Base-by-base conservation (phyloP, 345 rosid species). In the Aquilaria yunnanensis region DNA sequence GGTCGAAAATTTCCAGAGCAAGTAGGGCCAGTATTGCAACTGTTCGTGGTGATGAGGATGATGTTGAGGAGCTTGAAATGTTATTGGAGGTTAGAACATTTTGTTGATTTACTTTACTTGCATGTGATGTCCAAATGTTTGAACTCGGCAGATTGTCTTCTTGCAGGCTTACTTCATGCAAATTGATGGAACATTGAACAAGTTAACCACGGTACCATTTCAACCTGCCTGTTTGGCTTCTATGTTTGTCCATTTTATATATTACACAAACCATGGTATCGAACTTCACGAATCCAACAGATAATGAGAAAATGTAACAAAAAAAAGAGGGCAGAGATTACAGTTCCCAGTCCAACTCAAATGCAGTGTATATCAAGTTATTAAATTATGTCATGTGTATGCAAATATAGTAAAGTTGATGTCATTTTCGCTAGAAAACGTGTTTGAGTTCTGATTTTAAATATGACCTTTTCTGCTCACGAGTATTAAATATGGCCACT, bases 31-130 rank as follows among this genome's bases (percentile, higher is more conserved):
- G 97, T 74, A 47, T 88, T 70, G 85, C 79, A 49, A 94, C 99
- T 12, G 72, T 74, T 63, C 99, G 78, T 59, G 96, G 88, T 14
- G 97, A 94, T 23, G 97, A 94, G 76, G 84, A 90, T 74, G 97
- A 94, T 72, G 99, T 94, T 56, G 97, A 94, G 78, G 99, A 86
- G 81, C 95, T 94, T 74, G 99, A 94, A 80, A 94, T 94, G 99
- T 78, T 94, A 60, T 83, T 94, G 23, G 99, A 94, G 97, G 99
- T 92, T 71, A 33, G 34, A 29, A 11, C 7, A 16, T 31, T 9
- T 5, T 1, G 7, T 37, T 23, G 34, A 13, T 65, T 49, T 57
- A 43, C 62, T 68, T 56, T 30, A 43, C 60, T 34, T 58, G 34
- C 63, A 9, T 55, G 5, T 63, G 57, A 57, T 59, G 51, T 13